Evolutionary conservation across 805 yeast genomes (phyloP).

Genomic region (Wickerhamiella musiphila): DNA sequence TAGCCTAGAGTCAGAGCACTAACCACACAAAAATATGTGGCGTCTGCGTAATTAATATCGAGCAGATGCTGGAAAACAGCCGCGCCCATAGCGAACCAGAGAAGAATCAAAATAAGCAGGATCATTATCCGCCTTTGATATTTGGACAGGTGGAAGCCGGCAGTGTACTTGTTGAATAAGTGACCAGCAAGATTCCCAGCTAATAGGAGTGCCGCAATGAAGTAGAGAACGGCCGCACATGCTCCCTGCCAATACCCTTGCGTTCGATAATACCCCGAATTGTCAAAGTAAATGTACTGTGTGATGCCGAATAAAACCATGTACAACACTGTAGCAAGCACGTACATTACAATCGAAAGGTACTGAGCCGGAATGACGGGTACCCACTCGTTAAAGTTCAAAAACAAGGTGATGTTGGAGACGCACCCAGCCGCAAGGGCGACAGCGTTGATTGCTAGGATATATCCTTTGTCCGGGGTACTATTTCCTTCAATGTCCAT

Average conservation of each 20-base stretch:
- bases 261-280: slow-evolving; percentile 21
- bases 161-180: slow-evolving; percentile 37
- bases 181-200: slow-evolving; percentile 47
- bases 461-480: slow-evolving; percentile 17
- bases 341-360: slow-evolving; percentile 32
- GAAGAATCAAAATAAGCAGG: slow-evolving; percentile 43
- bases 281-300: slow-evolving; percentile 19
- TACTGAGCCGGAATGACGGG: slow-evolving; percentile 34
- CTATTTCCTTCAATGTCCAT: neutral
- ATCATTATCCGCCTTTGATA: slow-evolving; percentile 55
- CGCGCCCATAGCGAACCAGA: slow-evolving; percentile 62
- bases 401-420: slow-evolving; percentile 50
- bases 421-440: slow-evolving; percentile 46
- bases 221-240: slow-evolving; percentile 45
- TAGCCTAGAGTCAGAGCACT: slow-evolving; percentile 65
- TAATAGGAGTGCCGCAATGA: slow-evolving; percentile 35
- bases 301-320: slow-evolving; percentile 31
- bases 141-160: neutral
- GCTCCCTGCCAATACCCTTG: slow-evolving; percentile 73
- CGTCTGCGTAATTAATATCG: slow-evolving; percentile 40
- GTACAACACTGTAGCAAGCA: slow-evolving; percentile 38
- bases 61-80: slow-evolving; percentile 34
- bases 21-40: slow-evolving; percentile 55
- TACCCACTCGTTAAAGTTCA: slow-evolving; percentile 50
- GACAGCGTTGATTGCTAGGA: slow-evolving; percentile 40